Evolutionary conservation across 1,139 yeast species (phyloP).

Genomic region (Lodderomyces parapsilosis): DNA sequence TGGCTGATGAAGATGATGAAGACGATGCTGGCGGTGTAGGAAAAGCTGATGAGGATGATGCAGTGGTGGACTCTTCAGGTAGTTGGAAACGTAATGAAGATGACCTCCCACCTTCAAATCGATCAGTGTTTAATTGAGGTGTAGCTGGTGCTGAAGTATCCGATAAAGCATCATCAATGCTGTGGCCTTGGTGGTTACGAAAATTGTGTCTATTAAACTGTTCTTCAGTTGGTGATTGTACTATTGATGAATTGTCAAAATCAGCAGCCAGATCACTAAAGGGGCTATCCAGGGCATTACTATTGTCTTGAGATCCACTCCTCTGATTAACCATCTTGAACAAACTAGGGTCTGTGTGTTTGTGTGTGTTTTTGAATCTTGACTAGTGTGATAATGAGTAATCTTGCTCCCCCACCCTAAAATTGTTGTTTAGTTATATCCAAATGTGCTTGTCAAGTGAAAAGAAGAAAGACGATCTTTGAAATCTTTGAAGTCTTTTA

Average conservation of each 20-base stretch:
- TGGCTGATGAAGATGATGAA: slow-evolving; percentile 1
- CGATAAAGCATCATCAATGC: slow-evolving; percentile 7
- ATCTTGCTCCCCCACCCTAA: too few species aligned
- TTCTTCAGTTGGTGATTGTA: slow-evolving; percentile 12
- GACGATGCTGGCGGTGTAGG: slow-evolving; percentile 11
- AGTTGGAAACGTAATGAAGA: slow-evolving; percentile 27
- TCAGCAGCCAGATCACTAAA: slow-evolving; percentile 16
- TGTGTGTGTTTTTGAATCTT: too few species aligned
- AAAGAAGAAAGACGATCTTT: too few species aligned
- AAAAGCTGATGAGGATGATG: slow-evolving; percentile 11
- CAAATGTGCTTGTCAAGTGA: too few species aligned
- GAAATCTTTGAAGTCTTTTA: too few species aligned
- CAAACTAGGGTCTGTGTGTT: too few species aligned
- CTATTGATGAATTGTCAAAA: slow-evolving; percentile 11
- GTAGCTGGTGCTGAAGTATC: slow-evolving; percentile 16
- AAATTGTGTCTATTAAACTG: slow-evolving; percentile 3
- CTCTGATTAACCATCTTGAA: not conserved
- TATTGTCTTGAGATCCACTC: slow-evolving; percentile 6
- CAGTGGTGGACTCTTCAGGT: slow-evolving; percentile 19
- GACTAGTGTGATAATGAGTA: too few species aligned
- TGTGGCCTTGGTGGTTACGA: not conserved
- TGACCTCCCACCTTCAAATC: slow-evolving; percentile 14
- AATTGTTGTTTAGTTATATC: too few species aligned
- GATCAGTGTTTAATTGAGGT: slow-evolving; percentile 9
- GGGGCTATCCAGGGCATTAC: slow-evolving; percentile 13